Base-by-base conservation (phyloP, 208 protist species). In the Trypanosoma platydactyli region DNA sequence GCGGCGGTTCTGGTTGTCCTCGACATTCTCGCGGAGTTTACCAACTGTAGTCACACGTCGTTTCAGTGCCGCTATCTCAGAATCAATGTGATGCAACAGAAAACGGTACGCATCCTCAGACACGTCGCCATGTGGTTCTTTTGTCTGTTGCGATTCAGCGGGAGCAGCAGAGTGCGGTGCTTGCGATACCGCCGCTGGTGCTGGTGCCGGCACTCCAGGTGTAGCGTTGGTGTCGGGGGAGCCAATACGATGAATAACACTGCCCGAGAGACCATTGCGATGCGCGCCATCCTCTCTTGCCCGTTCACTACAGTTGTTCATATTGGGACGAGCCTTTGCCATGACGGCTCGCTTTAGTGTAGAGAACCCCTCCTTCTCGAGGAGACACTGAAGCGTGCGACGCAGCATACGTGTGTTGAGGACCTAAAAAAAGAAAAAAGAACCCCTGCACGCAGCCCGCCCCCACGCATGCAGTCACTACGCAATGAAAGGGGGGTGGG, bases 91-190 rank as follows among this genome's bases (percentile, higher is more conserved):
- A 51, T 87, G 60, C 20, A 92, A 58, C 12, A 92, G 73, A 49
- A 92, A 92, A 33, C 78, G 76, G 65, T 89, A 92, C 64, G 86
- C 85, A 48, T 91, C 85, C 15, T 72, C 57, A n/a, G 81, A 83
- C 7, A 20, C 22, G 41, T 68, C 24, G 44, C 41, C 25, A 24
- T 72, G 45, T 35, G 59, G 20, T 30, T 67, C 50, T 25, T 53
- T 57, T 20, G 13, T 42, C 22, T 50, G 13, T n/a, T 40, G 49
- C 41, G 29, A 18, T 12, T 13, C 61, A 9, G 3, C 33, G 3
- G 33, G 5, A 38, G 3, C 33, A 38, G 33, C 33, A 9, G 9
- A 11, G 9, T 38, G 33, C 33, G 33, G 33, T 9, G 9, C 5
- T 9, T 9, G 33, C 33, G 33, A 38, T 24, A 49, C 2, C 16